Base-by-base conservation (phyloP, 2,329 filamentous ascomycete genomes). In the Hymenoscyphus repandus region DNA sequence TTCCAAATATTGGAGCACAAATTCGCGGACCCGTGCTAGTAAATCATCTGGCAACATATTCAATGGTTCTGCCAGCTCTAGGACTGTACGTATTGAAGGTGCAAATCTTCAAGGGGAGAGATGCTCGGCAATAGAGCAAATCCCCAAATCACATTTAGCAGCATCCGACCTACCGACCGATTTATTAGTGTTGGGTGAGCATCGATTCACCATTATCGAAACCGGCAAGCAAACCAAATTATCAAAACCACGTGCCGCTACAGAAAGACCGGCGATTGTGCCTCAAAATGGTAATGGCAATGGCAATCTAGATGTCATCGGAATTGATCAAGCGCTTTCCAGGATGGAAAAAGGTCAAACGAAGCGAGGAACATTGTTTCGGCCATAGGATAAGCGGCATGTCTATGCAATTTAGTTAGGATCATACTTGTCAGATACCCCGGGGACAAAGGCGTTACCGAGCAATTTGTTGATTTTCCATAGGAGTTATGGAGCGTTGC, bases 301-400 rank as follows among this genome's bases (percentile, higher is more conserved):
- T 37, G 57, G 58, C 7, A 58, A 66, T 17, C 70, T 85, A 58
- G 80, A 83, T 62, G 80, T 85, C 40, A 78, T 83, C 74, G 80
- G 81, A 58, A 82, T 85, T 60, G 82, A 85, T 58, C 75, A 78
- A 52, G 77, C 75, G 44, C 65, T 85, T 47, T 74, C 79, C 43
- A 71, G 69, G 45, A 71, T 85, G 76, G 75, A 81, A 34, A 59
- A 62, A 22, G 55, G 57, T 12, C 47, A 48, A 12, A 30, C 48
- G 11, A 57, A 53, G 3, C 42, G 51, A 18, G 50, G 51, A 46
- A 61, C 62, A 36, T 48, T 59, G 18, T 56, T 63, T 45, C 39
- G 49, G 39, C 30, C 30, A 41, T 48, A 41, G 13, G 45, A 32
- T 17, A 41, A 20, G 27, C 20, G 45, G 18, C 15, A 17, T 30